Base-by-base conservation (phyloP, 306 rosid species). In the Parietaria judaica region DNA sequence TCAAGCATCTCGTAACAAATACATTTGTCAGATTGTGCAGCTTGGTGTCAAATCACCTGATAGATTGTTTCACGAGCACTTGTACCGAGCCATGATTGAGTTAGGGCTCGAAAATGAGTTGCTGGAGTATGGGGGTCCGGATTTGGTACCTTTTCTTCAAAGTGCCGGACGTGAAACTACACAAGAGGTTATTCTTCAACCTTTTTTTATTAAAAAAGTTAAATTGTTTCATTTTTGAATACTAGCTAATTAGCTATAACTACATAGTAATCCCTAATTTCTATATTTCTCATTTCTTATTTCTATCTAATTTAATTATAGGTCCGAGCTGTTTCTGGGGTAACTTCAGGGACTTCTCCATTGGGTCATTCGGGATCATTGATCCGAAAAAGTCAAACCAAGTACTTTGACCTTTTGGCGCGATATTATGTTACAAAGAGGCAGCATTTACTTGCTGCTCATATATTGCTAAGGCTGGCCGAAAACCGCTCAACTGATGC, bases 381-480 rank as follows among this genome's bases (percentile, higher is more conserved):
- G 52, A 68, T 81, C 73, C 72, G 79, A 12, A 71, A 94, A 47
- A 79, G 80, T 74, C 86, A 88, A 72, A 80, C 75, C 73, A 88
- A 88, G 67, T 86, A 77, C 75, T 84, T 72, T 78, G 99, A 92
- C 65, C 96, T 92, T 60, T 74, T 92, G 81, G 99, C 97, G 43
- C 90, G 84, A 17, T 92, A 88, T 71, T 88, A 92, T 72, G 94
- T 88, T 65, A 68, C 78, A 77, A 92, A 88, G 79, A 84, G 94
- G 70, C 95, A 92, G 68, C 96, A 88, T 77, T 58, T 86, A 71
- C 99, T 88, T 72, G 99, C 99, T 47, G 96, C 99, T 78, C 94
- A 82, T 66, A 84, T 89, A 35, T 74, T 92, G 82, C 72, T 86
- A 51, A 76, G 94, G 73, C 69, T 92, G 67, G 97, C 97, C 50